Conservation (phyloP, 805 yeast genomes). For the Saturnispora quitensis region DNA sequence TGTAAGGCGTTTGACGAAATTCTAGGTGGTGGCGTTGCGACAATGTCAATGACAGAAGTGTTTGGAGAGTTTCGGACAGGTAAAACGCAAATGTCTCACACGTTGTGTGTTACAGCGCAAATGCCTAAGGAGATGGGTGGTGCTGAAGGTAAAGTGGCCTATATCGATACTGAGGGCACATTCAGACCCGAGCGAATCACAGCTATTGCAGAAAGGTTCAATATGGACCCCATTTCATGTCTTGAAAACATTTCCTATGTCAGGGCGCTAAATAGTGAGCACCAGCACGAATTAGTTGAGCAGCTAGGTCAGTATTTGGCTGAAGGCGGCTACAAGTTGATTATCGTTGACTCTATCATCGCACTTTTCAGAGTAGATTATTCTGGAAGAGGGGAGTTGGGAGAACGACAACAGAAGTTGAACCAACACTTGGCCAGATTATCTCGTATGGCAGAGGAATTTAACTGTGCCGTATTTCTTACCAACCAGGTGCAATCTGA, state of each 20-base stretch:
- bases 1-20: constrained; percentile 59
- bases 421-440: constrained; percentile 46
- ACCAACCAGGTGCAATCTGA: constrained; percentile 77
- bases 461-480: constrained; percentile 66
- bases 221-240: constrained; percentile 59
- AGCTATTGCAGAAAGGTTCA: constrained; percentile 61
- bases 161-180: constrained; percentile 75
- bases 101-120: constrained; percentile 69
- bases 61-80: constrained; percentile 79
- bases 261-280: constrained; percentile 57
- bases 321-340: constrained; percentile 53
- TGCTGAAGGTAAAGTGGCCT: constrained; percentile 73
- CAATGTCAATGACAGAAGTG: constrained; percentile 71
- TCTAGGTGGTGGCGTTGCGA: constrained; percentile 67
- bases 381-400: constrained; percentile 68
- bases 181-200: constrained; percentile 62
- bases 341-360: constrained; percentile 67
- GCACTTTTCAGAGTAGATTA: constrained; percentile 73
- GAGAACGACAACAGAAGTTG: constrained; percentile 64
- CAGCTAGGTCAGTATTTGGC: constrained; percentile 58
- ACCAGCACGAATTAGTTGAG: constrained; percentile 64
- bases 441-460: constrained; percentile 64
- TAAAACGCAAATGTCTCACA: constrained; percentile 74
- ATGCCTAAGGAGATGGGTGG: constrained; percentile 66
- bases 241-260: constrained; percentile 65